A percentile compares a stretch with the other conserved stretches of the same genome.
Evolutionary conservation across 1,284 basidiomycete species (phyloP).

Genomic region (Marasmius oreades): DNA sequence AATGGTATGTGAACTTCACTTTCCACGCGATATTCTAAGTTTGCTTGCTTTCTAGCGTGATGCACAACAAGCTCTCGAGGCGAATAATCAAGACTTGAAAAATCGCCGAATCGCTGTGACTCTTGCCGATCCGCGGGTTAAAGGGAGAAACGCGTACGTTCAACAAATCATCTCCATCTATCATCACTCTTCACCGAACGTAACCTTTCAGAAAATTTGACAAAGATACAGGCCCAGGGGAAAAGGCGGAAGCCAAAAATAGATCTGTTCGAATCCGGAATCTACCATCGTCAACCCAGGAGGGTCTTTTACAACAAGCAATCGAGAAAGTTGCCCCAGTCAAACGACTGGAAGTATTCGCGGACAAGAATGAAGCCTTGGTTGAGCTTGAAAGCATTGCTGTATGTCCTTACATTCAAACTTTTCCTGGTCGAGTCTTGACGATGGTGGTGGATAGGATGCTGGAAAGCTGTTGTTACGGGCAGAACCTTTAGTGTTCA

Average conservation of each 20-base stretch:
- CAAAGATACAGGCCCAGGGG: slow-evolving; percentile 54
- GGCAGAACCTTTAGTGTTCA: slow-evolving; percentile 65
- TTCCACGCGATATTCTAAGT: too few species aligned
- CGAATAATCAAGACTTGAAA: slow-evolving; percentile 85
- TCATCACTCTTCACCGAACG: neutral
- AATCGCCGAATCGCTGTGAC: slow-evolving; percentile 84
- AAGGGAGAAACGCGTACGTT: slow-evolving; percentile 48
- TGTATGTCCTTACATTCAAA: slow-evolving; percentile 40
- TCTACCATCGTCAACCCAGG: slow-evolving; percentile 69
- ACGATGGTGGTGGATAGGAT: slow-evolving; percentile 48
- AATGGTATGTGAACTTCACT: slow-evolving; percentile 58
- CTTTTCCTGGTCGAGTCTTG: neutral
- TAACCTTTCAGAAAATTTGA: slow-evolving; percentile 33
- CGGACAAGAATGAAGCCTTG: slow-evolving; percentile 63
- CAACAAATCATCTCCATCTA: neutral
- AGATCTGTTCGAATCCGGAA: slow-evolving; percentile 73
- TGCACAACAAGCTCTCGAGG: slow-evolving; percentile 67
- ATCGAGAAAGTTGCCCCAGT: slow-evolving; percentile 78
- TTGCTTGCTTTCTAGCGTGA: slow-evolving; percentile 50
- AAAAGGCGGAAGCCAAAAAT: slow-evolving; percentile 59
- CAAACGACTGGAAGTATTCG: slow-evolving; percentile 74
- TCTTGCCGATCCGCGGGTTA: slow-evolving; percentile 70
- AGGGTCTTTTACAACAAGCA: slow-evolving; percentile 84
- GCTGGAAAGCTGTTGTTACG: slow-evolving; percentile 73
- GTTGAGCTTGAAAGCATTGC: slow-evolving; percentile 73